Percentiles rank a stretch among this genome's conserved stretches.
Conservation (phyloP, 192 early-diverging fungal species). For the Rhizoclosmatium globosum region DNA sequence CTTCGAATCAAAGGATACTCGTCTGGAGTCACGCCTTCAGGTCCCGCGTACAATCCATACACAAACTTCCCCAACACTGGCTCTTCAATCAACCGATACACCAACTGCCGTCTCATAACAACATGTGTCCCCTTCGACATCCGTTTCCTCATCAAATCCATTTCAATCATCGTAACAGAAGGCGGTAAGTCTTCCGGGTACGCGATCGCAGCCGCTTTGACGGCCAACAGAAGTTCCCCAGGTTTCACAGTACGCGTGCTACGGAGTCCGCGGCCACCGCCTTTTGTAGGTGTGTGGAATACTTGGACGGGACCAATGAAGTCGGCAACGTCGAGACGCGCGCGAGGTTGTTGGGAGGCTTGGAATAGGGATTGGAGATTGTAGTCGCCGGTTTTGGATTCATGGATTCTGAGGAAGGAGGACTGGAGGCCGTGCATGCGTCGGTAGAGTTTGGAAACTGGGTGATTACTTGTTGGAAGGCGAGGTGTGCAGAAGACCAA, state of each 20-base stretch:
- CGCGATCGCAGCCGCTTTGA: neutral
- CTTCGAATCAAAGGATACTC: neutral
- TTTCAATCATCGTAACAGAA: neutral
- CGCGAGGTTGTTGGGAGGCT: neutral
- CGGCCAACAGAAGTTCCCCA: slow-evolving; percentile 11
- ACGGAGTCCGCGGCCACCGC: neutral
- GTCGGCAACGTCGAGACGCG: slow-evolving; percentile 1
- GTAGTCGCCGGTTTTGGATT: neutral
- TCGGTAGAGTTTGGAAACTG: neutral
- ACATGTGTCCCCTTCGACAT: neutral
- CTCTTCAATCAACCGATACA: neutral
- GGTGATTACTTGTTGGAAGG: neutral
- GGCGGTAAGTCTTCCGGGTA: neutral
- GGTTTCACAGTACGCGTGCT: neutral
- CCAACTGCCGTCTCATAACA: neutral
- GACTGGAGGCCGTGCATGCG: neutral
- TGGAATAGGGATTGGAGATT: slow-evolving; percentile 1
- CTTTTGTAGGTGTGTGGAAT: neutral
- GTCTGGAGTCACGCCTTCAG: neutral
- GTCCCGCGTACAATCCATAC: neutral
- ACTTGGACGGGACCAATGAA: slow-evolving; percentile 14
- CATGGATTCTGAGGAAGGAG: neutral
- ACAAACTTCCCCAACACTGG: neutral
- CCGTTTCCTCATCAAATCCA: neutral
- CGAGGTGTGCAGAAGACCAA: neutral